Conservation (phyloP, 768 basidiomycete genomes). For the Hypsizygus marmoreus region DNA sequence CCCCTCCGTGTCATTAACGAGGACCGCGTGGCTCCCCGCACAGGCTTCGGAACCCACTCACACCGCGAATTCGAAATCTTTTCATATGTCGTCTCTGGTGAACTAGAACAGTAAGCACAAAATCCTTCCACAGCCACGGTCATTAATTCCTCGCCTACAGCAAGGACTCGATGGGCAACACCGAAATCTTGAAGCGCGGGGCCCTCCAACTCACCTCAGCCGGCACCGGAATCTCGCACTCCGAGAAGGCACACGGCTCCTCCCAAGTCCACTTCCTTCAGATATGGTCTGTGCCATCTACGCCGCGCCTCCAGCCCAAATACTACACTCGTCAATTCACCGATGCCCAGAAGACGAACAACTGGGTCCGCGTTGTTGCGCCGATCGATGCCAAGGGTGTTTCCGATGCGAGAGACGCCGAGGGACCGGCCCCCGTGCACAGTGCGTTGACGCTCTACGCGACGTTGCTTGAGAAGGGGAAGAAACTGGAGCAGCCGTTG, state of each 20-base stretch:
- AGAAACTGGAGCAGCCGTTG: conserved; percentile 55
- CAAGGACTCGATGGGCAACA: conserved; percentile 90
- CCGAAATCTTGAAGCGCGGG: conserved; percentile 85
- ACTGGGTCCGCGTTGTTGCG: conserved; percentile 75
- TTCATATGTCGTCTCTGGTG: conserved; percentile 78
- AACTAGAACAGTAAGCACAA: conserved; percentile 84
- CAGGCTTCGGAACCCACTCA: conserved; percentile 85
- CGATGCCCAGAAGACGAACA: conserved; percentile 79
- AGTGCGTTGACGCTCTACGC: conserved; percentile 72
- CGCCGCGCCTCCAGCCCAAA: conserved; percentile 58
- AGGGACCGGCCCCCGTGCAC: conserved; percentile 82
- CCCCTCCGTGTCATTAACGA: conserved; percentile 90
- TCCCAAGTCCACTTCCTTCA: conserved; percentile 53
- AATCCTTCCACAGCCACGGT: no score
- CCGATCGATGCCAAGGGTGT: conserved; percentile 66
- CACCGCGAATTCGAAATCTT: conserved; percentile 92
- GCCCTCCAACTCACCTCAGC: conserved; percentile 91
- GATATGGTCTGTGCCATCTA: conserved; percentile 51
- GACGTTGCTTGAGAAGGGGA: conserved; percentile 63
- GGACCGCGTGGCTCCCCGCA: conserved; percentile 73
- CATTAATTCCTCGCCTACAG: conserved; percentile 37
- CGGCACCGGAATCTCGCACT: conserved; percentile 90
- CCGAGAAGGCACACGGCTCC: conserved; percentile 49
- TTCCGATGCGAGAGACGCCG: conserved; percentile 56
- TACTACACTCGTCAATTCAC: conserved; percentile 89